These are phyloP conservation scores for Stephanodiscus minutulus DNA, from an alignment of 108 stramenopile genomes.

Conservation along the genomic window DNA sequence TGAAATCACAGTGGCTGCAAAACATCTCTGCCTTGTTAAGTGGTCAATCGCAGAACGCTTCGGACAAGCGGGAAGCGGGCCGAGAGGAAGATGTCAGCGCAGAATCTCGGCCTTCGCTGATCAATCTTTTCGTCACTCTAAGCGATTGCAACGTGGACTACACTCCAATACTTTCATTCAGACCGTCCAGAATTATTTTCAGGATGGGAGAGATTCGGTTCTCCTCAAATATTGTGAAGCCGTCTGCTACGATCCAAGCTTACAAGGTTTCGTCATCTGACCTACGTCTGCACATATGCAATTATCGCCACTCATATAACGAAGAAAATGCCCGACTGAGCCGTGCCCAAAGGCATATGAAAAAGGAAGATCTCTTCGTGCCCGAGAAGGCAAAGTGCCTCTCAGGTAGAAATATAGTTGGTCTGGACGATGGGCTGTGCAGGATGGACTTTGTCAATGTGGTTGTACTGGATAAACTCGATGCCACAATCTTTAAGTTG, in stretches of 20 bases:
- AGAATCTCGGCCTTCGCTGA: slow-evolving; percentile 11
- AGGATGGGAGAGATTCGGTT: slow-evolving; percentile 73
- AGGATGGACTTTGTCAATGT: slow-evolving; percentile 66
- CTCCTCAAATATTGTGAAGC: slow-evolving; percentile 72
- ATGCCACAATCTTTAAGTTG: slow-evolving; percentile 45
- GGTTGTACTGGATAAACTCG: slow-evolving; percentile 62
- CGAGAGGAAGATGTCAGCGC: neutral
- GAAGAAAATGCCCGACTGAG: slow-evolving; percentile 63
- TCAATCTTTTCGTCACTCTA: slow-evolving; percentile 60
- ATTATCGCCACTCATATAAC: slow-evolving; percentile 52
- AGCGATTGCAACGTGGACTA: slow-evolving; percentile 83
- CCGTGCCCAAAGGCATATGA: slow-evolving; percentile 35
- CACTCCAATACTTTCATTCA: slow-evolving; percentile 52
- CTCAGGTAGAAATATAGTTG: slow-evolving; percentile 13
- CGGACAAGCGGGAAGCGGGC: neutral
- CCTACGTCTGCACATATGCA: slow-evolving; percentile 54
- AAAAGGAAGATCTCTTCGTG: slow-evolving; percentile 23
- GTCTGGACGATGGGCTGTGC: slow-evolving; percentile 53
- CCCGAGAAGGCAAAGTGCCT: neutral
- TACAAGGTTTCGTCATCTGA: slow-evolving; percentile 69
- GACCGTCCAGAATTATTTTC: slow-evolving; percentile 55
- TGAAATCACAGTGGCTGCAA: slow-evolving; percentile 58
- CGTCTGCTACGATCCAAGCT: slow-evolving; percentile 52
- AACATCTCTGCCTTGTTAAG: slow-evolving; percentile 41
- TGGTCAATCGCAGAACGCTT: neutral